Evolutionary conservation across 495 filamentous ascomycete genomes (phyloP).

Genomic region (Neurospora sp.): DNA sequence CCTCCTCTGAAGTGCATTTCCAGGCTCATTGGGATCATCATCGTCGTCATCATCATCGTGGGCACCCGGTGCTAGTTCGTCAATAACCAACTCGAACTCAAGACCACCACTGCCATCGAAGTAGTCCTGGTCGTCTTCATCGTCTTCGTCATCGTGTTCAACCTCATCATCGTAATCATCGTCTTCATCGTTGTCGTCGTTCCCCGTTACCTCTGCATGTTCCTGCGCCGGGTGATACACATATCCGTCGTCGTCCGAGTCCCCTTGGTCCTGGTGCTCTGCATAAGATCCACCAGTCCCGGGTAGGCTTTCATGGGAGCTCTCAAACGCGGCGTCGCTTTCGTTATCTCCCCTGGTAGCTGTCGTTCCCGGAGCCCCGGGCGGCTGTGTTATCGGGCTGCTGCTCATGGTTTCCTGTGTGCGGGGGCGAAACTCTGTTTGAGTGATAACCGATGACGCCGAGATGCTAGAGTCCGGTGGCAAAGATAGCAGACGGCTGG

Average conservation of each 20-base stretch:
- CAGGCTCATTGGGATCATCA: neutral
- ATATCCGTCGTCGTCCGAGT: neutral
- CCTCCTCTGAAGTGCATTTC: conserved; percentile 14
- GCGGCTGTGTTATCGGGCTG: neutral
- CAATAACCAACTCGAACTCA: conserved; percentile 21
- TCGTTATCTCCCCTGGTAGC: neutral
- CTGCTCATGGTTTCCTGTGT: neutral
- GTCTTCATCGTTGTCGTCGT: conserved; percentile 17
- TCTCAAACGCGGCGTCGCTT: neutral
- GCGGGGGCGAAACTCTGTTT: neutral
- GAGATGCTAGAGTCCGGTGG: neutral
- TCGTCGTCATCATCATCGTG: neutral
- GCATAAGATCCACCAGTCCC: neutral
- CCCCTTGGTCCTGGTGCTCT: neutral
- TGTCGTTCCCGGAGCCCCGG: neutral
- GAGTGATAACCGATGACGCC: neutral
- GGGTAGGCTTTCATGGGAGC: neutral
- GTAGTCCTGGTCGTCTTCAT: conserved; percentile 35
- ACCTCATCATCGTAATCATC: conserved; percentile 34
- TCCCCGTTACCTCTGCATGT: conserved; percentile 4
- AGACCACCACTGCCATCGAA: conserved; percentile 26
- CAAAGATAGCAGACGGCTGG: neutral
- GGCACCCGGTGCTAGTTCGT: conserved; percentile 5
- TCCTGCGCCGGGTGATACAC: neutral
- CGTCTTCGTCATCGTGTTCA: conserved; percentile 42